Percentiles rank a stretch among this genome's conserved stretches.
Conservation (phyloP, 176 grass and related monocot species). For the Eleusine indica region DNA sequence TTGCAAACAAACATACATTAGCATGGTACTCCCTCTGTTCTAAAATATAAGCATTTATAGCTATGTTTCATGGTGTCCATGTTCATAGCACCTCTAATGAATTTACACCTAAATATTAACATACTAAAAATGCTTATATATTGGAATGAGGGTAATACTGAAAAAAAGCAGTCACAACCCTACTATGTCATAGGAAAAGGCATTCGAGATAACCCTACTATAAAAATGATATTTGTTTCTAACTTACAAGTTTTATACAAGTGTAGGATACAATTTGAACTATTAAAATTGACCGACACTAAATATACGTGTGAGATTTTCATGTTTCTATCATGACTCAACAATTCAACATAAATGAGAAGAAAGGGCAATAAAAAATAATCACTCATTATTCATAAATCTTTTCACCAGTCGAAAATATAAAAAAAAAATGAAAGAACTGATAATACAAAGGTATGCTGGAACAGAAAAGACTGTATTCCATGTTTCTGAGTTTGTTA, state of each 20-base stretch:
- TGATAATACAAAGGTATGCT: constrained; percentile 77
- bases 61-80: no score
- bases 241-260: background rate
- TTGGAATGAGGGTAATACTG: background rate
- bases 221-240: constrained; percentile 18
- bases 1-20: background rate
- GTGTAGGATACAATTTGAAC: constrained; percentile 21
- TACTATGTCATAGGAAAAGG: background rate
- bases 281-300: constrained; percentile 29
- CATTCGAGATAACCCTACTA: background rate
- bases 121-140: no score
- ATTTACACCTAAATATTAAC: no score
- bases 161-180: background rate
- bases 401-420: constrained; percentile 79
- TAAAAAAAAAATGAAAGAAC: constrained; percentile 72
- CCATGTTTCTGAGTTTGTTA: constrained; percentile 67
- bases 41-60: no score
- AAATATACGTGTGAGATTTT: constrained; percentile 32
- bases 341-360: background rate
- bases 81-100: no score
- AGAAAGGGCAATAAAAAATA: constrained; percentile 13
- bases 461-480: constrained; percentile 74
- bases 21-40: background rate
- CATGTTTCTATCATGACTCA: constrained; percentile 31
- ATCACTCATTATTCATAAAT: constrained; percentile 61